Evolutionary conservation across 176 grass and related monocot genomes (phyloP).

Genomic region (Oryza nivara): DNA sequence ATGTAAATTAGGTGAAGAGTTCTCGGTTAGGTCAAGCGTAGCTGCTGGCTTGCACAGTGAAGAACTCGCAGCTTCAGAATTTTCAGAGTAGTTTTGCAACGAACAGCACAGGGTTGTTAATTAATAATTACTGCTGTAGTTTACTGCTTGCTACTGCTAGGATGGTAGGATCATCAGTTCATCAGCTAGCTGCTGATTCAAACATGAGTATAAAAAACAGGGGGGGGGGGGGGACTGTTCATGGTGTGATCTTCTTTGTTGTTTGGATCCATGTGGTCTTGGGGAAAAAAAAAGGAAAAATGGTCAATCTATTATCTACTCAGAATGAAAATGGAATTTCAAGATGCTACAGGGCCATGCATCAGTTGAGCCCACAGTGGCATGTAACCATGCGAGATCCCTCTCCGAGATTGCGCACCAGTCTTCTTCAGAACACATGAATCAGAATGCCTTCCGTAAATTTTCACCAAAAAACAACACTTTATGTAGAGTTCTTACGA

Average conservation of each 20-base stretch:
- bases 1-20: constrained; percentile 28
- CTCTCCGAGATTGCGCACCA: too few relatives aligned
- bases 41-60: background rate
- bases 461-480: too few relatives aligned
- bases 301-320: too few relatives aligned
- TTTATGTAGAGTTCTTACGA: too few relatives aligned
- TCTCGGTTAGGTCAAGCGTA: background rate
- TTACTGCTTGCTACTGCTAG: background rate
- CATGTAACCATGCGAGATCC: background rate
- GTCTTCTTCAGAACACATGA: background rate
- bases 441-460: background rate
- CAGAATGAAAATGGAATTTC: background rate
- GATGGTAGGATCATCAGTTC: background rate
- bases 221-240: too few relatives aligned
- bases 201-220: background rate
- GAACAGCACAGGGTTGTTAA: background rate
- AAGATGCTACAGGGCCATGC: background rate
- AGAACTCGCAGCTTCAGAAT: background rate
- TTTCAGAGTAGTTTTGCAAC: background rate
- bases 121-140: too few relatives aligned
- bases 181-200: background rate
- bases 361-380: background rate
- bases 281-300: too few relatives aligned
- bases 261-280: background rate
- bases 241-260: background rate